Conservation (phyloP, 345 rosid species). For the Reutealis trisperma region DNA sequence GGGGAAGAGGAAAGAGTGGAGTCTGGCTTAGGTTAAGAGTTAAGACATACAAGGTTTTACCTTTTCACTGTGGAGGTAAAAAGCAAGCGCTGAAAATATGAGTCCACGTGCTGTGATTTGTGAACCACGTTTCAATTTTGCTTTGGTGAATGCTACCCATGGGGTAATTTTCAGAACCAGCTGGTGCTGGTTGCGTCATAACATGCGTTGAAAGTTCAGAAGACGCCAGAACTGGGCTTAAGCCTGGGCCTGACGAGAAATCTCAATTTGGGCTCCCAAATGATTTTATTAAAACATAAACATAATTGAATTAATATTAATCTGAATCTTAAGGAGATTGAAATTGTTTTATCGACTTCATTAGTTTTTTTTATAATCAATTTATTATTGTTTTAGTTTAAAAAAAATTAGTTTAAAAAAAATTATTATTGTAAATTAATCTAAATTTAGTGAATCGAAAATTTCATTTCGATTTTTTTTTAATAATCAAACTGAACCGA, state of each 20-base stretch:
- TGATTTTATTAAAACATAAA: too few species aligned
- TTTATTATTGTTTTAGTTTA: too few species aligned
- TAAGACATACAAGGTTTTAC: constrained; percentile 7
- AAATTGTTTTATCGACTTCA: too few species aligned
- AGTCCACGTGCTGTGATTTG: neutral
- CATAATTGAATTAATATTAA: too few species aligned
- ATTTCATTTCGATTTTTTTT: too few species aligned
- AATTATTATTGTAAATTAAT: too few species aligned
- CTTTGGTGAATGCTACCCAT: neutral
- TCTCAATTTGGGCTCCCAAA: neutral
- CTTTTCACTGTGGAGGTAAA: constrained; percentile 13
- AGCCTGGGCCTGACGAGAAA: neutral
- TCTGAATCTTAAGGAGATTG: too few species aligned
- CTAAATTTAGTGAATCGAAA: too few species aligned
- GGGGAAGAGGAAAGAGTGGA: neutral
- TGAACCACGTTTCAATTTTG: constrained; percentile 17
- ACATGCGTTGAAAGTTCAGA: neutral
- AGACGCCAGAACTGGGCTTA: neutral
- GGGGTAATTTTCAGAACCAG: neutral
- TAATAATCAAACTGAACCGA: too few species aligned
- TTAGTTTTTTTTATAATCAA: too few species aligned
- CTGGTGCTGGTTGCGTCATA: neutral
- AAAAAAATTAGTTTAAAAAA: too few species aligned
- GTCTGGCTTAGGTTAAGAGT: constrained; percentile 17
- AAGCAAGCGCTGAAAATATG: neutral